Base-by-base conservation (phyloP, 140 eudicot genomes). In the Erigeron philadelphicus region DNA sequence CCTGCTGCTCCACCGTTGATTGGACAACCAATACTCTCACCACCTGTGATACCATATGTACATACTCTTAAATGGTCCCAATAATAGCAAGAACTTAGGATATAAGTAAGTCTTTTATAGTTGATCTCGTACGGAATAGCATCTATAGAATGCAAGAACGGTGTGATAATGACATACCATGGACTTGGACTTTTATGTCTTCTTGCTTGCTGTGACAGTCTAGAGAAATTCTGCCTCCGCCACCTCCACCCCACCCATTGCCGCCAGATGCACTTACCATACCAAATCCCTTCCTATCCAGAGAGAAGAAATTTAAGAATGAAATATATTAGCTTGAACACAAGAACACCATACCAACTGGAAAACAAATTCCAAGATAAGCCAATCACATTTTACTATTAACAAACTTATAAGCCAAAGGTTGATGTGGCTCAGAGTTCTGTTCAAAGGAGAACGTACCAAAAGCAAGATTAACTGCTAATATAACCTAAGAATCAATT, bases 171-270 rank as follows among this genome's bases (percentile, higher is more conserved):
- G 17, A 82, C 84, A 72, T 72, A 90, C 97, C 97, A 69, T 84
- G 94, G 72, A 82, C 94, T 66, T 85, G 75, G 64, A 90, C 86
- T 82, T 80, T 80, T 35, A 90, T 86, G 8, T 88, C 95, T 81
- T 86, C 96, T 88, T 90, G 97, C 68, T 80, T 85, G 90, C 97
- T 90, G 82, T 87, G 84, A 75, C 97, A 86, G 53, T 88, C 80
- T 11, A 90, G 73, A 50, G 97, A 85, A 76, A 90, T 74, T 79
- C 97, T 84, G 57, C 97, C 97, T 41, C 97, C 97, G 11, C 97
- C 97, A 53, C 97, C 97, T 72, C 97, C 97, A 72, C 90, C 96
- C 95, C 95, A 81, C 76, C 97, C 97, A 74, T 70, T 80, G 38
- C 97, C 97, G 15, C 97, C 97, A 38, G 97, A 90, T 76, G 97